These are phyloP conservation scores for Heliosperma pusillum DNA, from an alignment of 148 eudicot genomes.

Conservation along the genomic window DNA sequence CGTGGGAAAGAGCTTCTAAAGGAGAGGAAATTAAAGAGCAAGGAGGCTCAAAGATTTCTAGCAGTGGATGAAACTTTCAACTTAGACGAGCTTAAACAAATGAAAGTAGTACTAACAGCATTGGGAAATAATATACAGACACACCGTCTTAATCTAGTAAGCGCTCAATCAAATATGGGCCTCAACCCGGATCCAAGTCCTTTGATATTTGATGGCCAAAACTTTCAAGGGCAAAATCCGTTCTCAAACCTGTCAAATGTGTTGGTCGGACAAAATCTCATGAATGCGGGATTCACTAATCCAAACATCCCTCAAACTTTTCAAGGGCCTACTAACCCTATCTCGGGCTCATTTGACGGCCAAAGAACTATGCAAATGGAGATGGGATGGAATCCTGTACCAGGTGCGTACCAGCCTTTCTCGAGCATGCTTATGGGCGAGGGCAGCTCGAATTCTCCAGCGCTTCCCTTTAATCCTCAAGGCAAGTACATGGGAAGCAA, in stretches of 20 bases:
- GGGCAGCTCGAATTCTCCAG: too few species aligned
- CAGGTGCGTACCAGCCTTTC: too few species aligned
- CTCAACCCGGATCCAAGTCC: too few species aligned
- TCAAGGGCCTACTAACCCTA: not conserved
- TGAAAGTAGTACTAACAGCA: not conserved
- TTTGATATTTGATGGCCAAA: too few species aligned
- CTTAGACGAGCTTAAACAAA: not conserved
- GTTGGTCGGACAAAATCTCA: not conserved
- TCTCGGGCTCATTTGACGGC: not conserved
- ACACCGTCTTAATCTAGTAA: not conserved
- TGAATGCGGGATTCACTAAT: too few species aligned
- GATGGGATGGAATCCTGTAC: not conserved
- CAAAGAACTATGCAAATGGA: not conserved
- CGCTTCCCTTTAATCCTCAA: too few species aligned
- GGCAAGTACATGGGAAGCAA: too few species aligned
- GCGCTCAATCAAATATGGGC: not conserved
- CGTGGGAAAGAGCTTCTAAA: too few species aligned
- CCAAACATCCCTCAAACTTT: not conserved
- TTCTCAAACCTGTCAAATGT: not conserved
- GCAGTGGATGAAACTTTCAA: constrained; percentile 14
- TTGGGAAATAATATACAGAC: not conserved
- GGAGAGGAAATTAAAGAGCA: too few species aligned
- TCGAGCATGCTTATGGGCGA: too few species aligned
- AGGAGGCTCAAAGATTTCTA: too few species aligned
- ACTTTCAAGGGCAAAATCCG: not conserved